These are phyloP conservation scores for Ophiostoma piceae DNA, from an alignment of 2,329 filamentous ascomycete species.

Conservation along the genomic window DNA sequence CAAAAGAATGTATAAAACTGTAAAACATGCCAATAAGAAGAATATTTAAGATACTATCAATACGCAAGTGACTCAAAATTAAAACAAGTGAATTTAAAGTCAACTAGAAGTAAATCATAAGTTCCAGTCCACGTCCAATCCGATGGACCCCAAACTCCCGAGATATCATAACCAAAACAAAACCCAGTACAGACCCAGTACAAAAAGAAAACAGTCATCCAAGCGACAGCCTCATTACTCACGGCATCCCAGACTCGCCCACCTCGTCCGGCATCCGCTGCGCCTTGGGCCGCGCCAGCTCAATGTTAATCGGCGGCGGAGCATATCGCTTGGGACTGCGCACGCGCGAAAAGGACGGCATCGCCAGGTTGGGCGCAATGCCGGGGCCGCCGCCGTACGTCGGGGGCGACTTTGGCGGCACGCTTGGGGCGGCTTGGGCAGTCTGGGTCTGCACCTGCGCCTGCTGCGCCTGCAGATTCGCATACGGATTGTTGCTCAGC, in stretches of 20 bases:
- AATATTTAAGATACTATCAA: not conserved
- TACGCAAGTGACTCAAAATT: not conserved
- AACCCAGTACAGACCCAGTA: too few species aligned
- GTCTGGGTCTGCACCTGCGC: too few species aligned
- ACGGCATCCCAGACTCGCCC: conserved; percentile 3
- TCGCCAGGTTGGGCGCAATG: not conserved
- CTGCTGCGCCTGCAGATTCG: too few species aligned
- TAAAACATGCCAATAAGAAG: not conserved
- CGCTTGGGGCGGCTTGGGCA: too few species aligned
- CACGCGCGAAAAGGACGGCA: conserved; percentile 38
- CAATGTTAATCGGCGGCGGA: conserved; percentile 37
- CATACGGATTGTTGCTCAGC: not conserved
- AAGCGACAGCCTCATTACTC: not conserved
- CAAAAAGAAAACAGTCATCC: not conserved
- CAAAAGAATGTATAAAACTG: conserved; percentile 30
- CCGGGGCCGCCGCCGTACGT: too few species aligned
- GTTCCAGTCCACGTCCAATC: not conserved
- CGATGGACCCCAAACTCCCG: not conserved
- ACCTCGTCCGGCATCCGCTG: not conserved
- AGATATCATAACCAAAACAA: not conserved
- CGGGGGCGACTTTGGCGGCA: too few species aligned
- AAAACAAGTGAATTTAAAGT: not conserved
- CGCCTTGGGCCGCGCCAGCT: conserved; percentile 5
- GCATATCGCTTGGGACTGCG: conserved; percentile 40
- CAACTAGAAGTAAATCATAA: not conserved